Evolutionary conservation across 1,284 basidiomycete genomes (phyloP).

Genomic region (Sporisorium reilianum): DNA sequence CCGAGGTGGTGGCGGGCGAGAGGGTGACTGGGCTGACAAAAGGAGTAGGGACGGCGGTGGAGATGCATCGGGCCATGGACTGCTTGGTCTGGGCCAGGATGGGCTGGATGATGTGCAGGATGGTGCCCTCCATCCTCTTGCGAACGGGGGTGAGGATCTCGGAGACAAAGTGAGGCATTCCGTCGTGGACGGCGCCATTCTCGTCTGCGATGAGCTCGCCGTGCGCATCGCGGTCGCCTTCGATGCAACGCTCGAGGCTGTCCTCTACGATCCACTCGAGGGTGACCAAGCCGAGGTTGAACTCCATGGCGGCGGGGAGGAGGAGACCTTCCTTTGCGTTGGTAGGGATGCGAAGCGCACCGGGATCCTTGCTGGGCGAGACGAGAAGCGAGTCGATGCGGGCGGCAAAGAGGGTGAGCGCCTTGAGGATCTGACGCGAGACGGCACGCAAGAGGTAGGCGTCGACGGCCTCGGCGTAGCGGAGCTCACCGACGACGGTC

Average conservation of each 20-base stretch:
- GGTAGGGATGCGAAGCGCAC: conserved; percentile 54
- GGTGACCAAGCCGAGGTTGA: conserved; percentile 65
- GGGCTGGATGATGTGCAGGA: conserved; percentile 67
- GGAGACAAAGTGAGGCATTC: conserved; percentile 65
- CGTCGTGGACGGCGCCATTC: conserved; percentile 49
- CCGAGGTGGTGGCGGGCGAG: conserved; percentile 43
- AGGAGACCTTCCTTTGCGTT: conserved; percentile 56
- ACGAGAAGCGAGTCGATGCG: conserved; percentile 67
- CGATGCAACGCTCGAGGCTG: conserved; percentile 65
- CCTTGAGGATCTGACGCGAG: conserved; percentile 65
- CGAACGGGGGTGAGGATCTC: conserved; percentile 67
- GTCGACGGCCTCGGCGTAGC: conserved; percentile 60
- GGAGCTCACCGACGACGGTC: conserved; percentile 61
- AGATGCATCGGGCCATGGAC: conserved; percentile 55
- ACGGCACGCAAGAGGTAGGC: conserved; percentile 66
- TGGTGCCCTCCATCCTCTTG: conserved; percentile 67
- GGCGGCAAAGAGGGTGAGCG: conserved; percentile 65
- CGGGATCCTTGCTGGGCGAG: conserved; percentile 53
- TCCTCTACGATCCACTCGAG: conserved; percentile 68
- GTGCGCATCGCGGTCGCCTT: conserved; percentile 55
- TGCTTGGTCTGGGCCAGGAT: conserved; percentile 58
- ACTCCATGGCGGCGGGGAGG: conserved; percentile 63
- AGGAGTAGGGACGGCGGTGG: conserved; percentile 53
- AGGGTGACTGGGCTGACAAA: conserved; percentile 49
- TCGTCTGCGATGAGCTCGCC: conserved; percentile 54